Conservation (phyloP, 805 yeast genomes). For the Metschnikowia matae region DNA sequence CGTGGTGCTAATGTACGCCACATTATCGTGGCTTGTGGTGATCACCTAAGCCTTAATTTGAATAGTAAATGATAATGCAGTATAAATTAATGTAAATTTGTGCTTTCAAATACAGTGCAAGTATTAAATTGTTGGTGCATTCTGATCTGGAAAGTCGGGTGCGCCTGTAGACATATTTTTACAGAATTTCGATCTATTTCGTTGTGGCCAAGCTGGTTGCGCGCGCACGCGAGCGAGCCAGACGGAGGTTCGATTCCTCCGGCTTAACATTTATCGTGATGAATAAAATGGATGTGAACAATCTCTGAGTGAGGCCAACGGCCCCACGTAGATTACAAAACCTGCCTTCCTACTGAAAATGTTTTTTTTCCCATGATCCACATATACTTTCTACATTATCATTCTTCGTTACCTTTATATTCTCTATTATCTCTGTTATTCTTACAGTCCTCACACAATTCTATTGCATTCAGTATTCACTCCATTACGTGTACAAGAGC, state of each 20-base stretch:
- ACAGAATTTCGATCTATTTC: conserved; percentile 1
- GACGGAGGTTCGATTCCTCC: conserved; percentile 23
- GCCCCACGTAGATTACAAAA: conserved; percentile 39
- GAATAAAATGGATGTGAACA: conserved; percentile 48
- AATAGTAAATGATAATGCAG: not conserved
- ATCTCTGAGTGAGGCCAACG: conserved; percentile 46
- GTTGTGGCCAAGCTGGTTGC: conserved; percentile 18
- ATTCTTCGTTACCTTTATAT: too few relatives aligned
- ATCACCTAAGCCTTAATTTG: conserved; percentile 38
- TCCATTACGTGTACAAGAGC: too few relatives aligned
- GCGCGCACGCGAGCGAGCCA: conserved; percentile 2
- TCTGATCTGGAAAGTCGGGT: too few relatives aligned
- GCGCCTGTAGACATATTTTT: not conserved
- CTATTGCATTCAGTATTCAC: not conserved
- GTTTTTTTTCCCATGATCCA: conserved; percentile 12
- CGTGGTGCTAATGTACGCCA: conserved; percentile 56
- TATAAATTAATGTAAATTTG: not conserved
- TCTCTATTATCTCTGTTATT: too few relatives aligned
- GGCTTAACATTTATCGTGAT: conserved; percentile 29
- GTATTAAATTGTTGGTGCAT: too few relatives aligned
- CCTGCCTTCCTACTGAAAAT: conserved; percentile 50
- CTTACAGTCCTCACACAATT: not conserved
- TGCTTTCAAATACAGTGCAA: too few relatives aligned
- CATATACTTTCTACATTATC: too few relatives aligned
- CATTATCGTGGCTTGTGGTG: conserved; percentile 63